Base-by-base conservation (phyloP, 371 early-diverging fungal genomes). In the Mortierella sp. region DNA sequence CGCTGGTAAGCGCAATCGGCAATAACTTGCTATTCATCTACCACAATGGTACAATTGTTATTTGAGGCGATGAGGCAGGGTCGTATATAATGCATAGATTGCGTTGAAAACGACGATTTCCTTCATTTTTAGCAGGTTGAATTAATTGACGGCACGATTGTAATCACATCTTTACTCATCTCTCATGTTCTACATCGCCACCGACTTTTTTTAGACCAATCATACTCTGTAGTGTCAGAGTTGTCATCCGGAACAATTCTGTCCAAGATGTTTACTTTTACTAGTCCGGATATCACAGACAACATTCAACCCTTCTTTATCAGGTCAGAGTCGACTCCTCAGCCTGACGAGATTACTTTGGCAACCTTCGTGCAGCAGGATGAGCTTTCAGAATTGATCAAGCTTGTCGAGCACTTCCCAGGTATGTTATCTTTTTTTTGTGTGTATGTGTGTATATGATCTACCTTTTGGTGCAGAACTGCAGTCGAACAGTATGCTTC, bases 201-300 rank as follows among this genome's bases (percentile, higher is more conserved):
- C 6, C 36, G 33, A 19, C n/a, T 63, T 10, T 8, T 50, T 5
- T 7, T 65, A 80, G 80, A 80, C 38, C 41, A 67, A 19, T 47
- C 82, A 15, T 81, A 81, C 57, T 81, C 82, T 15, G 73, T 81
- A 10, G 76, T 81, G 13, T 76, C 82, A 0, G 69, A 81, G 43
- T 50, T 81, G 28, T 70, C 82, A 4, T 67, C 82, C 1, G 76
- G 64, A 41, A 69, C 67, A 36, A 81, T 81, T 41, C 60, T 81
- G 21, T 81, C 82, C n/a, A 81, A 81, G 61, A 81, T 81, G 82
- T 81, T 81, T 58, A 72, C 82, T 13, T 81, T 72, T 73, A 59
- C 48, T 52, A 76, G 69, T 6, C 76, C 82, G 7, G 82, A 72
- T 22, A 69, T 74, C 59, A 80, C 80, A 0, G 83, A 85, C 60